phyloP scores from a whole-genome alignment of 2,329 filamentous ascomycete species.

The Pestalotiopsis sp. region DNA sequence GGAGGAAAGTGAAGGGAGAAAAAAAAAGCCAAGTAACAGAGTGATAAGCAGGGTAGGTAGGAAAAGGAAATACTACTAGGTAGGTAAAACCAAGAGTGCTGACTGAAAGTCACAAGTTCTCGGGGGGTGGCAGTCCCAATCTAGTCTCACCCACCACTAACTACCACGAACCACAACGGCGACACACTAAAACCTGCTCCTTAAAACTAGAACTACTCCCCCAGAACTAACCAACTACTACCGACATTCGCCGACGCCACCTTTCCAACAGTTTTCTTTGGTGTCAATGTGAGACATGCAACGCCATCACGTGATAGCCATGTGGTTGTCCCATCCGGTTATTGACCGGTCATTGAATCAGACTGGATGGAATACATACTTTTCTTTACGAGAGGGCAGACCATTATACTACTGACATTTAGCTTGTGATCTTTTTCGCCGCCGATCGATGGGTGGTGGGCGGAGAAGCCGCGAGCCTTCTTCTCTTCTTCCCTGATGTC shows the following conservation, averaged over 20 bases:
- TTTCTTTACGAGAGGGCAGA: too few species aligned
- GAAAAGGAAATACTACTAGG: background rate
- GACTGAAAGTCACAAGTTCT: background rate
- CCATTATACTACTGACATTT: too few species aligned
- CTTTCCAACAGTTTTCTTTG: background rate
- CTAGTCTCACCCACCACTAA: background rate
- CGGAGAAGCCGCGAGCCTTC: too few species aligned
- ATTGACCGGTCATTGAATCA: background rate
- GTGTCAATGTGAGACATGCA: constrained; percentile 12
- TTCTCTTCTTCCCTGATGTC: too few species aligned
- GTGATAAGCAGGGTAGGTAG: background rate
- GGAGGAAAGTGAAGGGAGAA: background rate
- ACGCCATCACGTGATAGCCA: constrained; percentile 4
- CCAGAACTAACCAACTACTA: background rate
- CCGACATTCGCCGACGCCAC: background rate
- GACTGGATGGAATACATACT: too few species aligned
- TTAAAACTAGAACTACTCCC: background rate
- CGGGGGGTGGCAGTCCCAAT: background rate
- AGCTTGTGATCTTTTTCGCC: too few species aligned
- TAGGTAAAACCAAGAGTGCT: background rate
- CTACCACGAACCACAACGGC: background rate
- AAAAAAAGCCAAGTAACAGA: constrained; percentile 2
- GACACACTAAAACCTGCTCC: background rate
- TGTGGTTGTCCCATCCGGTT: background rate
- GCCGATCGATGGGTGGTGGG: too few species aligned